These are phyloP conservation scores for Aspergillus phoenicis DNA, from an alignment of 2,329 filamentous ascomycete genomes.

Conservation along the genomic window DNA sequence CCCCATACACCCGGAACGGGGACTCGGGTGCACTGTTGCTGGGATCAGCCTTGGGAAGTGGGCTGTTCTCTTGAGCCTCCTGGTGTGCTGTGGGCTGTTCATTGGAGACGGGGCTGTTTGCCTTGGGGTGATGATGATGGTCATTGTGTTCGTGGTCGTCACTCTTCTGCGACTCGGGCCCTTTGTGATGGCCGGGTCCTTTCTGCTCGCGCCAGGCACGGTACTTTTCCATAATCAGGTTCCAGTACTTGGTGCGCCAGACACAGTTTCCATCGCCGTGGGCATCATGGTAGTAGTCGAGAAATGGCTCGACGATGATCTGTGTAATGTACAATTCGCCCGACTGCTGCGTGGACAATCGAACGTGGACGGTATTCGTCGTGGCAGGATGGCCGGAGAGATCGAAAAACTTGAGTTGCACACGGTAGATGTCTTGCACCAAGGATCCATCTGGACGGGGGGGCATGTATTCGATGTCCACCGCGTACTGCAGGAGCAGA, in stretches of 20 bases:
- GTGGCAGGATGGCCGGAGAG: slow-evolving; percentile 1
- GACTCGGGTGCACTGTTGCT: neutral
- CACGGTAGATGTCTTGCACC: neutral
- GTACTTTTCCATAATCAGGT: slow-evolving; percentile 5
- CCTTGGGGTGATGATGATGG: neutral
- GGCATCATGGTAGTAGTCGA: neutral
- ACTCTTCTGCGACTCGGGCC: neutral
- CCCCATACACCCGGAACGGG: neutral
- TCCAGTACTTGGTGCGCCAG: slow-evolving; percentile 7
- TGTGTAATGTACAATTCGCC: neutral
- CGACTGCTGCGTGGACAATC: neutral
- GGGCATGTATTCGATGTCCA: slow-evolving; percentile 2
- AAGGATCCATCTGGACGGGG: neutral
- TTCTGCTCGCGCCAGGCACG: neutral
- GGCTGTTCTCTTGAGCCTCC: no score
- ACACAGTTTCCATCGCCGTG: slow-evolving; percentile 4
- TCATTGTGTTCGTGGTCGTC: no score
- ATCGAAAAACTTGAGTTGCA: slow-evolving; percentile 5
- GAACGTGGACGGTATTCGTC: neutral
- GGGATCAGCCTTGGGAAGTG: neutral
- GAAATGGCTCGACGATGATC: neutral
- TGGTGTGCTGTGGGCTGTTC: no score
- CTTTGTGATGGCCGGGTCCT: neutral
- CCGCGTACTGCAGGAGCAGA: neutral
- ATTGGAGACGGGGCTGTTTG: neutral